These are phyloP conservation scores for Suillus paluster DNA, from an alignment of 768 basidiomycete genomes.

Conservation along the genomic window DNA sequence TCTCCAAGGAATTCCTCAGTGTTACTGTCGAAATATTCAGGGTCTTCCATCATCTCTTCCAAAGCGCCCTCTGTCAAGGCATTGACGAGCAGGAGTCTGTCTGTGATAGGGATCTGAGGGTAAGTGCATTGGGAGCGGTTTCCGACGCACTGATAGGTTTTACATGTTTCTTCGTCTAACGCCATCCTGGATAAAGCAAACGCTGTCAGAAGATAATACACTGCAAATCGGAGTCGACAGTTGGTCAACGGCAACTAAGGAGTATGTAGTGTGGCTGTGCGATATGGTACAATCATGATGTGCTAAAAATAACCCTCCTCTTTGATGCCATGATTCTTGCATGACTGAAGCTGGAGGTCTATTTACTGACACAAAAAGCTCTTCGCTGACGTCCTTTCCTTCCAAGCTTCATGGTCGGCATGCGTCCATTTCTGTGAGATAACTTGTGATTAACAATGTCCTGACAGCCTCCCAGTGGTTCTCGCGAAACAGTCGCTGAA, in stretches of 20 bases:
- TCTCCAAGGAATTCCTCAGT: conserved; percentile 29
- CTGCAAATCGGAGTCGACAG: background rate
- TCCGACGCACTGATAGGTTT: conserved; percentile 24
- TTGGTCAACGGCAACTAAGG: background rate
- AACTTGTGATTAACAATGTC: background rate
- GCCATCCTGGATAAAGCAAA: conserved; percentile 15
- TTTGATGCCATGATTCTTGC: no score
- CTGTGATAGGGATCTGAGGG: conserved; percentile 14
- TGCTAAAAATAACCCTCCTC: background rate
- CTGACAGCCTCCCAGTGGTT: background rate
- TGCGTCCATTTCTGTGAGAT: conserved; percentile 8
- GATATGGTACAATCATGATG: background rate
- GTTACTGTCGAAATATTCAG: conserved; percentile 21
- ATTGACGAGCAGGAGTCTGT: conserved; percentile 27
- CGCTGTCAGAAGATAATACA: background rate
- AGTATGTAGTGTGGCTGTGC: background rate
- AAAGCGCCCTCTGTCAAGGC: conserved; percentile 29
- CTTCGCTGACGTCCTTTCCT: background rate
- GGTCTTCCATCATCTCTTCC: conserved; percentile 27
- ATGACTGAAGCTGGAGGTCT: background rate
- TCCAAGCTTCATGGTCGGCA: conserved; percentile 7
- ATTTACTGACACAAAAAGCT: background rate
- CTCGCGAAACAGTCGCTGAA: conserved; percentile 26
- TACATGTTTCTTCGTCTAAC: conserved; percentile 15
- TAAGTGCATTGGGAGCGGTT: background rate